A percentile compares a stretch with the other conserved stretches of the same genome.
phyloP scores from a whole-genome alignment of 768 basidiomycete genomes.

The Boletales sp. region DNA sequence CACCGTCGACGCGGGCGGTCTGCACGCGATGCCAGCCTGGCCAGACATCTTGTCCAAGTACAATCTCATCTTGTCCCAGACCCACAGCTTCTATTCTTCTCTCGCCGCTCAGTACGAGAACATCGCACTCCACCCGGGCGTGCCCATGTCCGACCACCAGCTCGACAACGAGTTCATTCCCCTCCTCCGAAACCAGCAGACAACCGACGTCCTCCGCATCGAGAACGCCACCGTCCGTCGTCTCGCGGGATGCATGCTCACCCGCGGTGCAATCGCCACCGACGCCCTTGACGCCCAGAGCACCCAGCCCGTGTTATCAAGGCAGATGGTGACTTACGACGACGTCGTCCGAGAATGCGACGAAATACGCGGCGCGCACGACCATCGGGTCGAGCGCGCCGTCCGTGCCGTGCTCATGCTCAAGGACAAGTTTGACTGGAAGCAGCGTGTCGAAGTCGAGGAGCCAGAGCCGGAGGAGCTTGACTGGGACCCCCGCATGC shows the following conservation, averaged over 20 bases:
- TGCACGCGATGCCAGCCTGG: too few relatives aligned
- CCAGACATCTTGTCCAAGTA: constrained; percentile 60
- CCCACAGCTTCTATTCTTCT: constrained; percentile 69
- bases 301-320: constrained; percentile 20
- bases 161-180: constrained; percentile 73
- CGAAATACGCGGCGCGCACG: constrained; percentile 66
- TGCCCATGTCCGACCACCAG: constrained; percentile 56
- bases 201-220: constrained; percentile 64
- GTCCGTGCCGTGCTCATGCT: constrained; percentile 77
- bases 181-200: constrained; percentile 76
- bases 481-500: constrained; percentile 60
- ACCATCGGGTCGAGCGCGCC: constrained; percentile 71
- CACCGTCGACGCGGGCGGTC: too few relatives aligned
- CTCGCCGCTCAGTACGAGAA: constrained; percentile 43
- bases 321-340: constrained; percentile 37
- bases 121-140: constrained; percentile 65
- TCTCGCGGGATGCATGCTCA: constrained; percentile 62
- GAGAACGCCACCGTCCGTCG: constrained; percentile 73
- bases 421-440: constrained; percentile 79
- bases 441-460: constrained; percentile 73
- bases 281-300: constrained; percentile 43
- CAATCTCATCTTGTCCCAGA: constrained; percentile 79
- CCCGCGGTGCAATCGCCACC: constrained; percentile 45
- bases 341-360: constrained; percentile 66
- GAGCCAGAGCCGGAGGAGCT: constrained; percentile 78